phyloP scores from a whole-genome alignment of 768 basidiomycete genomes.

The Calocybe gangraenosa region DNA sequence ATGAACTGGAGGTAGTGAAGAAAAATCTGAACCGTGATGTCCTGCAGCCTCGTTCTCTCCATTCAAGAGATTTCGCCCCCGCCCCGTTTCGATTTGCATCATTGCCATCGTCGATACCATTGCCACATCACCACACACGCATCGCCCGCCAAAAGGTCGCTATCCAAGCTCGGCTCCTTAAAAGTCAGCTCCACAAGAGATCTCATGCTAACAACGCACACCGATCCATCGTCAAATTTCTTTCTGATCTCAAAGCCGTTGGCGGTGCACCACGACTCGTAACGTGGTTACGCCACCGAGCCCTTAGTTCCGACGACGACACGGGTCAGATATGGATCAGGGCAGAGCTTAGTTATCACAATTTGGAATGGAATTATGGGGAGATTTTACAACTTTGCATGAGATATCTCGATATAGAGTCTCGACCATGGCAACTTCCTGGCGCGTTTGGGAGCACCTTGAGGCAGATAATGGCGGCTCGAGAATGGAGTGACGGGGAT shows the following conservation, averaged over 20 bases:
- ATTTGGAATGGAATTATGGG: constrained; percentile 5
- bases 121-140: background rate
- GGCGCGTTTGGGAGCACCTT: constrained; percentile 5
- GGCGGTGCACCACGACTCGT: constrained; percentile 5
- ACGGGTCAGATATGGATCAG: constrained; percentile 9
- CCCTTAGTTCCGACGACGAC: constrained; percentile 1
- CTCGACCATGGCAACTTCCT: constrained; percentile 1
- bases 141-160: constrained; percentile 6
- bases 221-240: constrained; percentile 1
- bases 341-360: constrained; percentile 8
- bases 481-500: background rate
- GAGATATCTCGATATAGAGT: background rate
- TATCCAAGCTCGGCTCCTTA: constrained; percentile 6
- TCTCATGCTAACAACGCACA: background rate
- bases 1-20: constrained; percentile 5
- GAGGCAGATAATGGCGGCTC: background rate
- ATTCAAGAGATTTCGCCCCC: background rate
- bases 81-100: background rate
- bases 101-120: background rate
- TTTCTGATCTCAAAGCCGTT: constrained; percentile 5
- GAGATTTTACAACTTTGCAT: constrained; percentile 11
- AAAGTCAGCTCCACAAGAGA: background rate
- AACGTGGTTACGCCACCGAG: constrained; percentile 5
- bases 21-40: background rate
- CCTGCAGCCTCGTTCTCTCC: background rate